Evolutionary conservation across 768 basidiomycete species (phyloP).

Genomic region (Clitopilus hobsonii): DNA sequence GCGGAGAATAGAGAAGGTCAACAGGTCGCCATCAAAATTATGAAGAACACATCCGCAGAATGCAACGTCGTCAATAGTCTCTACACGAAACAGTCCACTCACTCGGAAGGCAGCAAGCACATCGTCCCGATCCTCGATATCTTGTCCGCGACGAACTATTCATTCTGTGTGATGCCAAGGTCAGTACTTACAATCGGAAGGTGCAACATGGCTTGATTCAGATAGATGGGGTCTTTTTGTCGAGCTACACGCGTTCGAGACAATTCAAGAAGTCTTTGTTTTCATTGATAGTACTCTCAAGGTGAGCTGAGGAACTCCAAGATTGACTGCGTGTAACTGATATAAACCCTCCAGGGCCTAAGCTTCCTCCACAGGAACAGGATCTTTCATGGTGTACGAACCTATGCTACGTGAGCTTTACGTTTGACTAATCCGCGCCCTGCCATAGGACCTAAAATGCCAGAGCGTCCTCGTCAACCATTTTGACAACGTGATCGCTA

Average conservation of each 20-base stretch:
- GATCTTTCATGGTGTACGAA: too few species aligned
- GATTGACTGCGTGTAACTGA: neutral
- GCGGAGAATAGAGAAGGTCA: too few species aligned
- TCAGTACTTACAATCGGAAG: neutral
- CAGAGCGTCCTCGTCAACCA: constrained; percentile 17
- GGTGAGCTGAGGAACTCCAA: constrained; percentile 3
- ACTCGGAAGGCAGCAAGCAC: constrained; percentile 5
- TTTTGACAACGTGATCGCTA: neutral
- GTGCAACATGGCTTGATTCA: neutral
- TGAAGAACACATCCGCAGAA: too few species aligned
- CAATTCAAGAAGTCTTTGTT: constrained; percentile 7
- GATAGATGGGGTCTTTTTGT: constrained; percentile 13
- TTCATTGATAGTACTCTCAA: constrained; percentile 16
- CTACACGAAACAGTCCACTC: too few species aligned
- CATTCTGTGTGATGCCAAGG: constrained; percentile 26
- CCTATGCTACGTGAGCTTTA: too few species aligned
- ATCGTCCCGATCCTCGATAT: constrained; percentile 20
- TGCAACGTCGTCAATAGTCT: too few species aligned
- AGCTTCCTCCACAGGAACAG: constrained; percentile 16
- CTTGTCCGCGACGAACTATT: constrained; percentile 14
- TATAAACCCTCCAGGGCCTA: constrained; percentile 9
- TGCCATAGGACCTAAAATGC: constrained; percentile 9
- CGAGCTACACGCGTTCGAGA: neutral
- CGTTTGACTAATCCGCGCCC: too few species aligned
- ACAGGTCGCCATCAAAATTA: too few species aligned